Evolutionary conservation across 148 eudicot genomes (phyloP).

Genomic region (Spergularia bocconei): DNA sequence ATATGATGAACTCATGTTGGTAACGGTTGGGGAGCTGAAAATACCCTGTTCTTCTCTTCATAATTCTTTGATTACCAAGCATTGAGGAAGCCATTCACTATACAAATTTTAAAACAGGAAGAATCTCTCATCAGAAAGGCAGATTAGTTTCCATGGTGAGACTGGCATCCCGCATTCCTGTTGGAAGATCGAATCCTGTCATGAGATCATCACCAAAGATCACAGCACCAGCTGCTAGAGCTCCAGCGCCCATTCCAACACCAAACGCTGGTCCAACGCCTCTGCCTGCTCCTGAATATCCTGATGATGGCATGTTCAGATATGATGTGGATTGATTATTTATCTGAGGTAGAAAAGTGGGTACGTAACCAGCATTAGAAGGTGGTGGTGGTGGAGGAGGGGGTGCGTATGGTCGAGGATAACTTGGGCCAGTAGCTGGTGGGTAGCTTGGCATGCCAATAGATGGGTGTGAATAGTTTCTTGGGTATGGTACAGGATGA

Average conservation of each 20-base stretch:
- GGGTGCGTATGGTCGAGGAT: slow-evolving; percentile 33
- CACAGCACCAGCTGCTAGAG: slow-evolving; percentile 75
- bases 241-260: slow-evolving; percentile 76
- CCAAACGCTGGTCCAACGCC: slow-evolving; percentile 57
- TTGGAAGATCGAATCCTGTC: slow-evolving; percentile 59
- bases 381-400: slow-evolving; percentile 53
- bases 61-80: too few relatives aligned
- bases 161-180: slow-evolving; percentile 37
- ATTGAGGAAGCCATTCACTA: not conserved
- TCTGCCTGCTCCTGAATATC: slow-evolving; percentile 32
- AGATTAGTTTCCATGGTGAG: slow-evolving; percentile 46
- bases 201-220: slow-evolving; percentile 70
- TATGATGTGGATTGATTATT: slow-evolving; percentile 37
- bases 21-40: too few relatives aligned
- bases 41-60: not conserved
- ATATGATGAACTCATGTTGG: too few relatives aligned
- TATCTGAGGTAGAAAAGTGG: slow-evolving; percentile 41
- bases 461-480: slow-evolving; percentile 31
- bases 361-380: slow-evolving; percentile 45
- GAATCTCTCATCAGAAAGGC: slow-evolving; percentile 43
- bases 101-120: not conserved
- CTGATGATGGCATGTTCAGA: slow-evolving; percentile 55
- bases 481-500: slow-evolving; percentile 34
- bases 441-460: slow-evolving; percentile 32
- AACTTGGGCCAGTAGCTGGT: slow-evolving; percentile 21